Evolutionary conservation across 306 rosid species (phyloP).

Genomic region (Mimosa pudica): DNA sequence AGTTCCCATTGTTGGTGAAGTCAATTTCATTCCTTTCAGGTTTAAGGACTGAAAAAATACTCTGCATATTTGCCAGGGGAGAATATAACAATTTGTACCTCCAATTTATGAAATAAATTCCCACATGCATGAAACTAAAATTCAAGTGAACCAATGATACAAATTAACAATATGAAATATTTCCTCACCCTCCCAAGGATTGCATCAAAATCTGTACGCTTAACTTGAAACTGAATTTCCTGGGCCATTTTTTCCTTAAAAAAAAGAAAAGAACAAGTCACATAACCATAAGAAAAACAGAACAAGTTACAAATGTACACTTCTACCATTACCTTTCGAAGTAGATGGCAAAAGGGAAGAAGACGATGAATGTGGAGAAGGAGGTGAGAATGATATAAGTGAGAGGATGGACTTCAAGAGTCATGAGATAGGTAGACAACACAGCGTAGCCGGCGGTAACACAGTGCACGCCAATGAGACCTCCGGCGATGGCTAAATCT

Average conservation of each 20-base stretch:
- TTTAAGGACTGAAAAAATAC: slow-evolving; percentile 63
- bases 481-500: slow-evolving; percentile 55
- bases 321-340: slow-evolving; percentile 67
- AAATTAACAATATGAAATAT: not conserved
- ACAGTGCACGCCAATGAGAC: slow-evolving; percentile 64
- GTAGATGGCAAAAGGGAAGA: slow-evolving; percentile 66
- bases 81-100: not conserved
- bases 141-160: not conserved
- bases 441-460: slow-evolving; percentile 71
- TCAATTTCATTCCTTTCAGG: slow-evolving; percentile 69
- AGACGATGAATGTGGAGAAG: slow-evolving; percentile 63
- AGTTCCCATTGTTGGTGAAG: slow-evolving; percentile 90
- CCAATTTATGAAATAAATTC: not conserved
- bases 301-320: not conserved
- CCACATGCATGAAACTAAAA: not conserved
- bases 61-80: slow-evolving; percentile 45
- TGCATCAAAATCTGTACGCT: slow-evolving; percentile 51
- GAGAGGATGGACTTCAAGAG: slow-evolving; percentile 62
- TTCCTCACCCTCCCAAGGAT: slow-evolving; percentile 79
- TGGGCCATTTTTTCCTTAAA: slow-evolving; percentile 78
- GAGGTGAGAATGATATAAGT: slow-evolving; percentile 65
- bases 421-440: slow-evolving; percentile 59
- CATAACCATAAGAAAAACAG: not conserved
- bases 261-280: not conserved
- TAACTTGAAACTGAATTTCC: slow-evolving; percentile 47